Percentiles rank a stretch among this genome's conserved stretches.
These are phyloP conservation scores for Epichloe baconii DNA, from an alignment of 2,329 filamentous ascomycete species.

Conservation along the genomic window DNA sequence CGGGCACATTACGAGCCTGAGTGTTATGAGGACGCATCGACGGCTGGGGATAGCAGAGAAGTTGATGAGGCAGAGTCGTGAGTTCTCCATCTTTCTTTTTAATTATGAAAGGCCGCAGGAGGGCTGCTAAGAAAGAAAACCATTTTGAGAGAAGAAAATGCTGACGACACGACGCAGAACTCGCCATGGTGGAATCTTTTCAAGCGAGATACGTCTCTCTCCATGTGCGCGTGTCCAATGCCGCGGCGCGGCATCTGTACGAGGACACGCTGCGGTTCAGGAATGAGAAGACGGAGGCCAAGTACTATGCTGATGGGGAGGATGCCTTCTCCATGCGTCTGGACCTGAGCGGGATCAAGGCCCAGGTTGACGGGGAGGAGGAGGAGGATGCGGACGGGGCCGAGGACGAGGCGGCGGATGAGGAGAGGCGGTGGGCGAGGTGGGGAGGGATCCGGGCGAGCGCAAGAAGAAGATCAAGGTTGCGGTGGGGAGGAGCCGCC, in stretches of 20 bases:
- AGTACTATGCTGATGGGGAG: constrained; percentile 96
- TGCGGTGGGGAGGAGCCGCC: constrained; percentile 59
- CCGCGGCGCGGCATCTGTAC: constrained; percentile 83
- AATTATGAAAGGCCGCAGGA: too few relatives aligned
- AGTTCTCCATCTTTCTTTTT: constrained; percentile 21
- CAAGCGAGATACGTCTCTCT: constrained; percentile 85
- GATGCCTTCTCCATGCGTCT: constrained; percentile 92
- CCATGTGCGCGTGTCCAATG: constrained; percentile 90
- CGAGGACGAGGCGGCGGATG: constrained; percentile 34
- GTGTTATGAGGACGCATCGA: constrained; percentile 92
- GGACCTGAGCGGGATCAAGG: constrained; percentile 53
- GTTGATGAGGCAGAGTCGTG: constrained; percentile 92
- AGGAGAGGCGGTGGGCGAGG: constrained; percentile 60
- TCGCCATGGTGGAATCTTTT: constrained; percentile 94
- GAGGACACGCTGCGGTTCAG: constrained; percentile 82
- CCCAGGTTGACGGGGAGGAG: constrained; percentile 22
- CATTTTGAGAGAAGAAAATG: too few relatives aligned
- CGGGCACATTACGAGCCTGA: constrained; percentile 90
- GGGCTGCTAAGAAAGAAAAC: too few relatives aligned
- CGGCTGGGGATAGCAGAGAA: constrained; percentile 89
- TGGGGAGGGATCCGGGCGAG: constrained; percentile 35
- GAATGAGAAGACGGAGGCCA: constrained; percentile 71
- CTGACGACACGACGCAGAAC: constrained; percentile 38
- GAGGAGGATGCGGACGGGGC: constrained; percentile 16
- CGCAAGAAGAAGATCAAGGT: constrained; percentile 69